phyloP scores from a whole-genome alignment of 805 yeast genomes.

The Wickerhamomyces hampshirensis region DNA sequence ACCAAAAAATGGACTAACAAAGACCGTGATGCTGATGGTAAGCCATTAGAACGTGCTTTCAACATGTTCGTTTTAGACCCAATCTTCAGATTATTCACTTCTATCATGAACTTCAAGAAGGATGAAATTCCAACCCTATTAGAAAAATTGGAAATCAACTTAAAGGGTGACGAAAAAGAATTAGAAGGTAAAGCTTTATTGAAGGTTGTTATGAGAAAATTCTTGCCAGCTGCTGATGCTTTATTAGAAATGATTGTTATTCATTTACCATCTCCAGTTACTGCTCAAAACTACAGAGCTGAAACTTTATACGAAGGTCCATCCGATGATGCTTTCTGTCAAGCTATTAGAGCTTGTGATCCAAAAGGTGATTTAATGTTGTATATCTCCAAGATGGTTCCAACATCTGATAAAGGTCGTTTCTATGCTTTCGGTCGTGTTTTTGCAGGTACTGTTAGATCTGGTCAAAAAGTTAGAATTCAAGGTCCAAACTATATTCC shows the following conservation, averaged over 20 bases:
- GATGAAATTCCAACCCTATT: slow-evolving; percentile 90
- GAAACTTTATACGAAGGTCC: slow-evolving; percentile 99
- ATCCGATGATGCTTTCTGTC: slow-evolving; percentile 81
- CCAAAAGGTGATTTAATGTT: slow-evolving; percentile 97
- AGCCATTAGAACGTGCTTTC: slow-evolving; percentile 97
- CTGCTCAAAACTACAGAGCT: slow-evolving; percentile 99
- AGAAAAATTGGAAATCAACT: slow-evolving; percentile 88
- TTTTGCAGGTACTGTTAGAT: slow-evolving; percentile 98
- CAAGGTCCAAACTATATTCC: slow-evolving; percentile 99
- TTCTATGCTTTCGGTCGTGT: slow-evolving; percentile 99
- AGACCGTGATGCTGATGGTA: slow-evolving; percentile 93
- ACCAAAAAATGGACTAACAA: slow-evolving; percentile 99
- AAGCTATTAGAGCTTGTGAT: slow-evolving; percentile 96
- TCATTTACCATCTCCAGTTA: slow-evolving; percentile 99
- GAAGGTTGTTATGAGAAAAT: slow-evolving; percentile 98
- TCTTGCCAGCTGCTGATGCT: slow-evolving; percentile 99
- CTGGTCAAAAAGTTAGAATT: slow-evolving; percentile 99
- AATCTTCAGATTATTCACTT: slow-evolving; percentile 93
- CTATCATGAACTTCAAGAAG: slow-evolving; percentile 99
- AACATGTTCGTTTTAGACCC: slow-evolving; percentile 99
- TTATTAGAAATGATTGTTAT: slow-evolving; percentile 97
- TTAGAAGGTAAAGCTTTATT: slow-evolving; percentile 98
- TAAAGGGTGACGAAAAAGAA: slow-evolving; percentile 96
- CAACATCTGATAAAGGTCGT: slow-evolving; percentile 99
- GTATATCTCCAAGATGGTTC: slow-evolving; percentile 99